These are phyloP conservation scores for Phlyctochytrium bullatum DNA, from an alignment of 192 early-diverging fungal species.

Conservation along the genomic window DNA sequence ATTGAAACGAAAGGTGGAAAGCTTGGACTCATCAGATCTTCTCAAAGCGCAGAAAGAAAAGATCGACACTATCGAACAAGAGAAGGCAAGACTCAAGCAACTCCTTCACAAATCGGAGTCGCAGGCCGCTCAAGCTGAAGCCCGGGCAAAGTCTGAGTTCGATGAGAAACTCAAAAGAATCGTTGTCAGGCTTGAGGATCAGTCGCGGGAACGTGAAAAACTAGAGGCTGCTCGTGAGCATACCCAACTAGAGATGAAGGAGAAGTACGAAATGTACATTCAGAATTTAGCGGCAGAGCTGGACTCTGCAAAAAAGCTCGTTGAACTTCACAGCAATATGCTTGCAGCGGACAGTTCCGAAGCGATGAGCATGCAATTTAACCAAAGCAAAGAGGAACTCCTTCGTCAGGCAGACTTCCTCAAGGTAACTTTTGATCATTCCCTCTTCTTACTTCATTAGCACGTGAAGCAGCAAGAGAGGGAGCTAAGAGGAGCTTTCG, in stretches of 20 bases:
- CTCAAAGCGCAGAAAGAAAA: background rate
- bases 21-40: background rate
- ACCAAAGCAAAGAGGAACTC: background rate
- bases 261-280: conserved; percentile 1
- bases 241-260: background rate
- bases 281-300: background rate
- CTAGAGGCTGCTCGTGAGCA: background rate
- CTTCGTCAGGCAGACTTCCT: background rate
- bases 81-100: background rate
- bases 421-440: background rate
- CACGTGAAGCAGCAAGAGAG: too few relatives aligned
- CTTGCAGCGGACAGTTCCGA: too few relatives aligned
- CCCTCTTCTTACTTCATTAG: too few relatives aligned
- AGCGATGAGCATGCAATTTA: too few relatives aligned
- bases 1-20: background rate
- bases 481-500: too few relatives aligned
- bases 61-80: background rate
- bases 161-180: background rate
- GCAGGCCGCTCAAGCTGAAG: background rate
- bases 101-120: background rate
- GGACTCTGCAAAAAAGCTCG: background rate
- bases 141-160: background rate
- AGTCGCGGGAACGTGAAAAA: background rate
- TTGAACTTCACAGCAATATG: background rate
- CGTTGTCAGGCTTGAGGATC: background rate